phyloP scores from a whole-genome alignment of 371 early-diverging fungal species.

The Parasitella parasitica region DNA sequence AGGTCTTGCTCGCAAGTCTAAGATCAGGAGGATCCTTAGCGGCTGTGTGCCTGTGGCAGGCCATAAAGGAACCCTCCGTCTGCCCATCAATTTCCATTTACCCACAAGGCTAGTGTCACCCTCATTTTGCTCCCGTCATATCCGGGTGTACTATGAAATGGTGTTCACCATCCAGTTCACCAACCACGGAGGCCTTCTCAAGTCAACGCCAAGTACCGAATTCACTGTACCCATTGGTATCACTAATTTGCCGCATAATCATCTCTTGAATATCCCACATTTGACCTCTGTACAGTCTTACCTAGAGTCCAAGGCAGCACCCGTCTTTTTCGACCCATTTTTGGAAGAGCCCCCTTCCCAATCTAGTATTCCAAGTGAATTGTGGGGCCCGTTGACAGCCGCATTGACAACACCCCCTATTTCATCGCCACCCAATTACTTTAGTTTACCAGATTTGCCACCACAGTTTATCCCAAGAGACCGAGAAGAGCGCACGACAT shows the following conservation, averaged over 20 bases:
- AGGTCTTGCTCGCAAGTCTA: conserved; percentile 25
- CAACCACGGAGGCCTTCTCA: conserved; percentile 14
- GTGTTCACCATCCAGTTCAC: conserved; percentile 24
- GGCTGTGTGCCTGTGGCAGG: conserved; percentile 12
- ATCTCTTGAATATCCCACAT: conserved; percentile 35
- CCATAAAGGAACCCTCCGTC: conserved; percentile 10
- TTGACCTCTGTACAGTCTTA: conserved; percentile 33
- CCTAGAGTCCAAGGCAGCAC: conserved; percentile 26
- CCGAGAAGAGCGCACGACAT: conserved; percentile 9
- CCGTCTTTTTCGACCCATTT: conserved; percentile 34
- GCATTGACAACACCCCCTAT: conserved; percentile 15
- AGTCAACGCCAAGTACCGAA: conserved; percentile 16
- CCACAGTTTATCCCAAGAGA: conserved; percentile 20
- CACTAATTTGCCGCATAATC: conserved; percentile 34
- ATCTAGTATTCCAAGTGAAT: conserved; percentile 4
- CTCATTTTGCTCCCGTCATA: conserved; percentile 30
- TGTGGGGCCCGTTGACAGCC: conserved; percentile 21
- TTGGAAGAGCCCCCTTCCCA: conserved; percentile 31
- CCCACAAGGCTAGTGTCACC: conserved; percentile 41
- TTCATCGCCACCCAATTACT: conserved; percentile 32
- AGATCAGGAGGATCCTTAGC: conserved; percentile 9
- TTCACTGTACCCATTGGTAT: conserved; percentile 34
- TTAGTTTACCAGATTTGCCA: conserved; percentile 21
- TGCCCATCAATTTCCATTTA: conserved; percentile 30
- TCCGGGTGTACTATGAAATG: conserved; percentile 31